Base-by-base conservation (phyloP, 2,329 filamentous ascomycete species). In the Stemphylium vesicarium region DNA sequence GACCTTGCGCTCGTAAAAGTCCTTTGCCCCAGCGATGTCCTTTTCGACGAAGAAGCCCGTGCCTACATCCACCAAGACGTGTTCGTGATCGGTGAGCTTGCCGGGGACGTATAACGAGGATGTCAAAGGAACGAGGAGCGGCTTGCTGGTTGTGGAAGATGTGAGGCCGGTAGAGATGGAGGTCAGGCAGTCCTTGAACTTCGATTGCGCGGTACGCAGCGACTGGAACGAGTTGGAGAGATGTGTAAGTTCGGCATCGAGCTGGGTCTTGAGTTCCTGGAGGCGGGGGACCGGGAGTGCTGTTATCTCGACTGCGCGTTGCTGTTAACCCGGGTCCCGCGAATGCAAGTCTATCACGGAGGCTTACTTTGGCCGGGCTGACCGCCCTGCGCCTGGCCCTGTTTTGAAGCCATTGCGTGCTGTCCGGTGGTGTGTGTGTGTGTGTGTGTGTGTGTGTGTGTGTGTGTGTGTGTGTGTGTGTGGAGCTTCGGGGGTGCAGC, bases 11-110 rank as follows among this genome's bases (percentile, higher is more conserved):
- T 84, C 81, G 66, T 91, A 91, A 67, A 91, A 91, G 51, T 82
- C 84, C 50, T 80, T 80, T 1, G 87, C 88, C 65, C 89, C 86
- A 20, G 78, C 75, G 1, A 83, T 81, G 9, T 79, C 83, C 80
- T 99, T 99, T 78, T 98, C 93, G 48, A 98, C 88, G 71, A 92
- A 93, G 75, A 96, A 98, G 0, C 94, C 94, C 0, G 94, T 98
- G 16, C 94, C 94, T 16, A 97, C 87, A 75, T 98, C 94, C 36
- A 98, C 92, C 54, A 98, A 59, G 20, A 77, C 73, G 33, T 74
- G 68, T 43, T 66, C 63, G 29, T 64, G 59, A 35, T 67, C 65
- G 8, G 89, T 84, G 36, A 98, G 81, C 35, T 84, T 88, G 29
- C 94, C 96, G 22, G 90, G 89, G 13, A 99, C 94, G 77, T 99